Conservation (phyloP, 2,329 filamentous ascomycete genomes). For the Trichophyton mentagrophytes region DNA sequence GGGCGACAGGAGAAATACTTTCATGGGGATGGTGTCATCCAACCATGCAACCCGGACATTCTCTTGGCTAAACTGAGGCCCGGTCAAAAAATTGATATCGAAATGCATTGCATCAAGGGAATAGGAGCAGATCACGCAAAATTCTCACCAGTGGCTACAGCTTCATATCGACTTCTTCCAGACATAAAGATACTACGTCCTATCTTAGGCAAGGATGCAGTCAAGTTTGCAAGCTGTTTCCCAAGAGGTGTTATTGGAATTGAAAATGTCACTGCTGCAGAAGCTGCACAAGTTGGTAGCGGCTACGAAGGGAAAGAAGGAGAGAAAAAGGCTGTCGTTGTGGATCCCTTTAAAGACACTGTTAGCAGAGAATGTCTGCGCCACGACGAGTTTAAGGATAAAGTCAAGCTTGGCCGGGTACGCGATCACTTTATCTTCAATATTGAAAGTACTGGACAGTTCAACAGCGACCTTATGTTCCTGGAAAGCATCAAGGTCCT, state of each 20-base stretch:
- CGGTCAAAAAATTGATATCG: slow-evolving; percentile 71
- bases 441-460: slow-evolving; percentile 89
- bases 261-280: slow-evolving; percentile 55
- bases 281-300: slow-evolving; percentile 47
- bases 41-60: slow-evolving; percentile 78
- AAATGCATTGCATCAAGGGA: slow-evolving; percentile 91
- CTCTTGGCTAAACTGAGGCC: slow-evolving; percentile 88
- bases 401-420: slow-evolving; percentile 81
- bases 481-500: slow-evolving; percentile 74
- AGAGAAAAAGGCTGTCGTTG: slow-evolving; percentile 75
- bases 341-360: slow-evolving; percentile 82
- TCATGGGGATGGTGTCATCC: slow-evolving; percentile 47
- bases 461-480: slow-evolving; percentile 86
- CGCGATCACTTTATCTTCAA: slow-evolving; percentile 97
- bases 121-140: slow-evolving; percentile 91
- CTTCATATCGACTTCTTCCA: slow-evolving; percentile 81
- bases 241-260: slow-evolving; percentile 74
- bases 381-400: slow-evolving; percentile 85
- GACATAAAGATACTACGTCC: slow-evolving; percentile 72
- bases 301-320: slow-evolving; percentile 64
- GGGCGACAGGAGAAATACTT: slow-evolving; percentile 63
- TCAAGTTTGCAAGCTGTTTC: slow-evolving; percentile 85
- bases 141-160: slow-evolving; percentile 91
- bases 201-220: slow-evolving; percentile 73
- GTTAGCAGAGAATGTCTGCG: slow-evolving; percentile 86